Evolutionary conservation across 2,329 filamentous ascomycete genomes (phyloP).

Genomic region (Phyllosticta citrichinensis): DNA sequence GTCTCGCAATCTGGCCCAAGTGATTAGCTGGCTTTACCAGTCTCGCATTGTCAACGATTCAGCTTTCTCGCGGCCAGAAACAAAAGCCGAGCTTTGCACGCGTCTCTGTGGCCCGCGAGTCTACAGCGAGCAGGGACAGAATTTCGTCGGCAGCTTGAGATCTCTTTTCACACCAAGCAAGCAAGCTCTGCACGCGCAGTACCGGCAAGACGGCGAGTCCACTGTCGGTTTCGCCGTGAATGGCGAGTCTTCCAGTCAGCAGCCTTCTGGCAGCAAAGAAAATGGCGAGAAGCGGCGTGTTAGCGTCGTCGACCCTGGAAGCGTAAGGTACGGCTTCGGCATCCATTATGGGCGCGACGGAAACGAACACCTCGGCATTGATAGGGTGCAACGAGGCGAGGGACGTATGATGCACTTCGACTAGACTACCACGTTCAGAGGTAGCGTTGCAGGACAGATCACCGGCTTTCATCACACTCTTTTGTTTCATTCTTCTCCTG

Average conservation of each 20-base stretch:
- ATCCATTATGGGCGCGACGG: slow-evolving; percentile 49
- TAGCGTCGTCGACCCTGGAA: slow-evolving; percentile 19
- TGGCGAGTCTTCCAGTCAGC: neutral
- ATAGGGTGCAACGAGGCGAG: slow-evolving; percentile 33
- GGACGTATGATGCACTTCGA: slow-evolving; percentile 15
- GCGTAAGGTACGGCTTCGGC: slow-evolving; percentile 45
- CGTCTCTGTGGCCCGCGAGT: slow-evolving; percentile 50
- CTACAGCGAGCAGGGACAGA: slow-evolving; percentile 34
- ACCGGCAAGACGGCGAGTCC: slow-evolving; percentile 2
- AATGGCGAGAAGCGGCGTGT: slow-evolving; percentile 19
- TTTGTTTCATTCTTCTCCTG: neutral
- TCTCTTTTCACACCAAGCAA: neutral
- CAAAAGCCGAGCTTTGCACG: slow-evolving; percentile 58
- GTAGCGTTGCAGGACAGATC: neutral
- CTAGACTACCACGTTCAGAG: neutral
- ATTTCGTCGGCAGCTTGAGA: slow-evolving; percentile 14
- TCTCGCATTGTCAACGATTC: slow-evolving; percentile 62
- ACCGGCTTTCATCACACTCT: neutral
- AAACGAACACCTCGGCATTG: slow-evolving; percentile 49
- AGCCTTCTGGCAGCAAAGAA: neutral
- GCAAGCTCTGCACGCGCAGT: slow-evolving; percentile 7
- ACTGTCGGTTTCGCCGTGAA: slow-evolving; percentile 1
- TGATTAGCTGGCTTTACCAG: slow-evolving; percentile 67
- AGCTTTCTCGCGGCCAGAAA: slow-evolving; percentile 58
- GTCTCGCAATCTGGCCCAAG: slow-evolving; percentile 62